Percentiles rank a stretch among this genome's conserved stretches.
Evolutionary conservation across 2,329 filamentous ascomycete genomes (phyloP).

Genomic region (Coniochaeta sp.): DNA sequence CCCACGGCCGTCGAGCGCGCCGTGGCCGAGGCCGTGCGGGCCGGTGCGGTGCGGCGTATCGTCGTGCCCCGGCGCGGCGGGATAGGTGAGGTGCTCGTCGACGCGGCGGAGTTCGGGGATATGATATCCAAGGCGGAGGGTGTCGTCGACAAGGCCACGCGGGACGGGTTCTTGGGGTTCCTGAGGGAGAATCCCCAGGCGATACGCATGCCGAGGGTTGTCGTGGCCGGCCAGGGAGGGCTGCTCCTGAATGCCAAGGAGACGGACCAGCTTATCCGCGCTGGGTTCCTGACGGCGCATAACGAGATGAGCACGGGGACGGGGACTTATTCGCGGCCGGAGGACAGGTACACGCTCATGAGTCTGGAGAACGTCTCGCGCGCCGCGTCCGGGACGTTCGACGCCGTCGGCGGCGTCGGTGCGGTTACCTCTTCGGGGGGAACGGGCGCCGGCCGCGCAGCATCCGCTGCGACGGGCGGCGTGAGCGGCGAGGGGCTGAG

Average conservation of each 20-base stretch:
- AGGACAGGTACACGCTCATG: conserved; percentile 47
- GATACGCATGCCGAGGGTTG: conserved; percentile 27
- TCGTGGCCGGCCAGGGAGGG: conserved; percentile 14
- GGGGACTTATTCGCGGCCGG: conserved; percentile 38
- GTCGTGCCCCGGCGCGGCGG: conserved; percentile 52
- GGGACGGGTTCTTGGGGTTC: conserved; percentile 42
- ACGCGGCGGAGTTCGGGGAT: conserved; percentile 46
- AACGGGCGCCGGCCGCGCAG: conserved; percentile 29
- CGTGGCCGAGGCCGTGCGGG: conserved; percentile 50
- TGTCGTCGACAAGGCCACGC: conserved; percentile 32
- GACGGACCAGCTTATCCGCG: conserved; percentile 51
- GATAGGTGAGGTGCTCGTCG: conserved; percentile 50
- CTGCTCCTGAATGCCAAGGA: conserved; percentile 33
- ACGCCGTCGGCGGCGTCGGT: conserved; percentile 61
- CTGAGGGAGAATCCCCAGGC: conserved; percentile 44
- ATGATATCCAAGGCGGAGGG: conserved; percentile 29
- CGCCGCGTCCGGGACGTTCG: conserved; percentile 61
- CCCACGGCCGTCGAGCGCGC: conserved; percentile 62
- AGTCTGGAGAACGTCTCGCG: conserved; percentile 56
- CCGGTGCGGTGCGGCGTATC: conserved; percentile 53
- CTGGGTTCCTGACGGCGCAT: conserved; percentile 58
- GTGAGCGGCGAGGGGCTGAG: conserved; percentile 27
- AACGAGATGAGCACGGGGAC: conserved; percentile 21
- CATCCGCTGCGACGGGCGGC: conserved; percentile 8
- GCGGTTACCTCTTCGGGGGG: conserved; percentile 60